Evolutionary conservation across 495 filamentous ascomycete species (phyloP).

Genomic region (Penicillium daleae): DNA sequence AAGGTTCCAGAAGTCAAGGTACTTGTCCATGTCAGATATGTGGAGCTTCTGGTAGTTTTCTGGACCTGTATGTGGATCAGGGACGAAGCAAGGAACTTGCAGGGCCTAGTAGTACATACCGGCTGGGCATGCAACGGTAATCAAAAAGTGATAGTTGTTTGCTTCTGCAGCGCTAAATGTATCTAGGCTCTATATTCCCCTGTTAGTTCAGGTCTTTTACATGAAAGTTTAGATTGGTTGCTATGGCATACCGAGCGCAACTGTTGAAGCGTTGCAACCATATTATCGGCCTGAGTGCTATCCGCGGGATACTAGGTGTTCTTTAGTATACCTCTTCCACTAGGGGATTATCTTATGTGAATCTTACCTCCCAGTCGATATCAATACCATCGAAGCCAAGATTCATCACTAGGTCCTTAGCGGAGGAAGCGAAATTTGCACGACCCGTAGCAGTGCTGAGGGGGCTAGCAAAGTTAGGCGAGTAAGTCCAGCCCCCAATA

Average conservation of each 20-base stretch:
- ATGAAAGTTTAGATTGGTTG: not conserved
- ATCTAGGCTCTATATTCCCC: slow-evolving; percentile 56
- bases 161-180: slow-evolving; percentile 55
- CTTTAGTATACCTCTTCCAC: slow-evolving; percentile 44
- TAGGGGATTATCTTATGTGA: slow-evolving; percentile 51
- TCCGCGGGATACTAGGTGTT: slow-evolving; percentile 36
- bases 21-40: slow-evolving; percentile 64
- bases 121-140: slow-evolving; percentile 70
- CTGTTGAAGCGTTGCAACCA: slow-evolving; percentile 65
- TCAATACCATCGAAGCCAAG: slow-evolving; percentile 64
- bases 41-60: slow-evolving; percentile 62
- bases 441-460: slow-evolving; percentile 60
- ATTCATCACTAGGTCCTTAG: slow-evolving; percentile 69
- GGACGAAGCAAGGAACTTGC: not conserved
- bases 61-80: slow-evolving; percentile 43
- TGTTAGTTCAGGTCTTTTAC: slow-evolving; percentile 3
- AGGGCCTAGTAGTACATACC: slow-evolving; percentile 21
- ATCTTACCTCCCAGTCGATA: too few species aligned
- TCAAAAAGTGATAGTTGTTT: slow-evolving; percentile 58
- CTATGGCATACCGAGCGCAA: slow-evolving; percentile 42
- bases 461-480: slow-evolving; percentile 68
- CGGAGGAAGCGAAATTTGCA: slow-evolving; percentile 67
- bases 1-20: slow-evolving; percentile 67
- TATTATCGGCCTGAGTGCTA: slow-evolving; percentile 58
- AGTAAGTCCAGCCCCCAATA: slow-evolving; percentile 78